Evolutionary conservation across 306 rosid genomes (phyloP).

Genomic region (Nissolia schottii): DNA sequence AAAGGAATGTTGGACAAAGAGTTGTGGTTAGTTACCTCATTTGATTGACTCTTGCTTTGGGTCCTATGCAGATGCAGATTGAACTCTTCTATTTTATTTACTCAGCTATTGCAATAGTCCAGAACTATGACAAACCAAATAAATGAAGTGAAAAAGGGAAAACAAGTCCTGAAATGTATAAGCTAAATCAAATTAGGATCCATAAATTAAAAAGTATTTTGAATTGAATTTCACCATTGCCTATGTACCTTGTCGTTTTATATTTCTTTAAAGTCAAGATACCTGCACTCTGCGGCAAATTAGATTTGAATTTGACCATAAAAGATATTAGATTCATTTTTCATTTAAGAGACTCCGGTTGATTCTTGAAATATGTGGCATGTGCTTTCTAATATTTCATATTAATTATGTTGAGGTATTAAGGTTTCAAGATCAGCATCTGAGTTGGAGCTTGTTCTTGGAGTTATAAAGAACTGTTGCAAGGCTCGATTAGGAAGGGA

Average conservation of each 20-base stretch:
- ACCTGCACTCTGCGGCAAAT: not conserved
- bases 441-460: constrained; percentile 86
- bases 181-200: not conserved
- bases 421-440: constrained; percentile 83
- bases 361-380: constrained; percentile 3
- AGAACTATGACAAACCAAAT: not conserved
- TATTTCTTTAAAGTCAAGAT: constrained; percentile 1
- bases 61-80: constrained; percentile 5
- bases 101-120: not conserved
- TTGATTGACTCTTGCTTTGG: constrained; percentile 5
- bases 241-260: not conserved
- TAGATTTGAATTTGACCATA: constrained; percentile 9
- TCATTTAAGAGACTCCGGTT: constrained; percentile 1
- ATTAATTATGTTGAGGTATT: constrained; percentile 11
- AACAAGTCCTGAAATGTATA: not conserved
- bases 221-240: not conserved
- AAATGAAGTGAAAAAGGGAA: not conserved
- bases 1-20: constrained; percentile 85
- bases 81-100: not conserved
- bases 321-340: constrained; percentile 18
- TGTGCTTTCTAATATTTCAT: constrained; percentile 23
- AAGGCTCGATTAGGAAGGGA: constrained; percentile 67
- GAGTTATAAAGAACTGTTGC: constrained; percentile 78
- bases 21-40: constrained; percentile 67
- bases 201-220: not conserved